Evolutionary conservation across 2,329 filamentous ascomycete species (phyloP), one percentile per base, ranked within the genome.

Genomic region (Xylaria sp.): DNA sequence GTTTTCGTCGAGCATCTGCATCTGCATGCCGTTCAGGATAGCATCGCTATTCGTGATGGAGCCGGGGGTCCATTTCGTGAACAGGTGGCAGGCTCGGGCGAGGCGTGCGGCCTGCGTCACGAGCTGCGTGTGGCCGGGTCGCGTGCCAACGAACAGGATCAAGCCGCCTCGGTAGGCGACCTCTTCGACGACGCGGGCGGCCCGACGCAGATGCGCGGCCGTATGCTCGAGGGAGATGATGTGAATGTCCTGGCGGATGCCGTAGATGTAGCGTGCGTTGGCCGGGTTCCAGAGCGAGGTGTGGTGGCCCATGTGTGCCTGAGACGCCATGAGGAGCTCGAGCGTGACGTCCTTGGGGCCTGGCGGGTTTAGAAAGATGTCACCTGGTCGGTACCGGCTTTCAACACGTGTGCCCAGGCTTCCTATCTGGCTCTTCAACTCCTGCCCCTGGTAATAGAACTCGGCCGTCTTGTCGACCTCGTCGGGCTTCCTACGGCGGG

Each of bases 181-280:
- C 73, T 93, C 92, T 72, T 93, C 88, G 1, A 98, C 92, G 3
- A 99, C 88, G 70, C 93, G 91, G n/a, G 93, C 92, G 4, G 95
- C 93, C 52, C 95, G 88, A n/a, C 94, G 88, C 57, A 99, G 85
- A 77, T 98, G 90, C 15, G 93, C 90, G 13, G 93, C 92, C 31
- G 91, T 98, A 62, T 87, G 85, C 75, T 99, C 95, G 3, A 98
- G 87, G 9, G 90, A 90, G 76, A 99, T 97, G 75, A 99, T 93
- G 79, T 97, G 94, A 63, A 96, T 89, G 15, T 90, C 92, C 68
- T 95, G 86, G 44, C 95, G 85, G 64, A 96, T 86, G 70, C 95
- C 95, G 75, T 91, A 93, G 75, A 99, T 98, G 79, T 98, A 98
- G 68, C 91, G 87, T 67, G 93, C 89, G 80, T 98, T 99, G 54